Percentiles rank a stretch among this genome's conserved stretches.
phyloP scores from a whole-genome alignment of 306 rosid species.

The Myrica gale region DNA sequence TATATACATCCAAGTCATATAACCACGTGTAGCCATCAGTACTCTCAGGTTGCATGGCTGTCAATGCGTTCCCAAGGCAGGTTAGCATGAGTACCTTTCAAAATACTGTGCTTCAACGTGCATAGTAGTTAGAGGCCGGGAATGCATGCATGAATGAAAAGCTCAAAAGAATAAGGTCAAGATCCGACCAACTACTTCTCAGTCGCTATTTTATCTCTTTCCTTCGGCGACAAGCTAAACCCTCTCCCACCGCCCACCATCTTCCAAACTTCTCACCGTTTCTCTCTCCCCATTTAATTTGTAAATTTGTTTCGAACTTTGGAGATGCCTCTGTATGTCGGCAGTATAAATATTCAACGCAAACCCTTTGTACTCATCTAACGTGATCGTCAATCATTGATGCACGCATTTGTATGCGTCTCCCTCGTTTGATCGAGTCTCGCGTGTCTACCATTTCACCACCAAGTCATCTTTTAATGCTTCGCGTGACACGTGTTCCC shows the following conservation, averaged over 20 bases:
- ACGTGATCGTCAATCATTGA: slow-evolving; percentile 45
- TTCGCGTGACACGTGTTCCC: background rate
- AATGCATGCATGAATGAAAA: background rate
- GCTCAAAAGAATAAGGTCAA: background rate
- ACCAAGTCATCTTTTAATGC: too few relatives aligned
- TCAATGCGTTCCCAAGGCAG: too few relatives aligned
- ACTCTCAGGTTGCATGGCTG: too few relatives aligned
- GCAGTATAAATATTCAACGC: slow-evolving; percentile 17
- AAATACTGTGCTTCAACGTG: background rate
- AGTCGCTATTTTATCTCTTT: background rate
- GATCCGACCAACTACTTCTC: background rate
- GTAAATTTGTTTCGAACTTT: slow-evolving; percentile 13
- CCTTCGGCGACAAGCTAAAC: background rate
- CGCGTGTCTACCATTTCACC: too few relatives aligned
- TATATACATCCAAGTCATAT: too few relatives aligned
- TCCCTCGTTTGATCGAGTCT: background rate
- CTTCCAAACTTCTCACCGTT: too few relatives aligned
- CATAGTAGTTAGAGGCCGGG: background rate
- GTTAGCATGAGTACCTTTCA: too few relatives aligned
- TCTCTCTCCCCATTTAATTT: background rate
- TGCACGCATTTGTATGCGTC: slow-evolving; percentile 34
- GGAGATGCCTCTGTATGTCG: slow-evolving; percentile 26
- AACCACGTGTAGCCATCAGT: too few relatives aligned
- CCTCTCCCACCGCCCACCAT: slow-evolving; percentile 1
- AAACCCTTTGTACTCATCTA: slow-evolving; percentile 17